A percentile compares a stretch with the other conserved stretches of the same genome.
Conservation (phyloP, 2,329 filamentous ascomycete species). For the Elsinoe perseae region DNA sequence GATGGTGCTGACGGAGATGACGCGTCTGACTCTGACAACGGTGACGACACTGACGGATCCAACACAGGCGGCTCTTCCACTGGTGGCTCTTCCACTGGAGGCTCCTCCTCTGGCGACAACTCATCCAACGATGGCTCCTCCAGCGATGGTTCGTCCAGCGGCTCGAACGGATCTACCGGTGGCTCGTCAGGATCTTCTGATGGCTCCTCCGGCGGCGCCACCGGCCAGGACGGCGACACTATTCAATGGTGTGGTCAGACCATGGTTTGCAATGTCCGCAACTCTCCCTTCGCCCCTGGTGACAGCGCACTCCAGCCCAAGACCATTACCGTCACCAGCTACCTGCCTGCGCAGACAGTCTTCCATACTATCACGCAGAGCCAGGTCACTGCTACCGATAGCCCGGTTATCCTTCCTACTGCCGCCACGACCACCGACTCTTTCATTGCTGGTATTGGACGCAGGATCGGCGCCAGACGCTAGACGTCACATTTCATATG, state of each 20-base stretch:
- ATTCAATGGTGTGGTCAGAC: slow-evolving; percentile 4
- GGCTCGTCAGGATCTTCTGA: neutral
- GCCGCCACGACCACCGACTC: neutral
- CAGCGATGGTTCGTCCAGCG: neutral
- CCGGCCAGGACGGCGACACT: slow-evolving; percentile 2
- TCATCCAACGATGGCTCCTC: neutral
- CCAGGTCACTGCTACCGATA: neutral
- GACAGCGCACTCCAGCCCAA: slow-evolving; percentile 4
- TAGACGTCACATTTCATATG: neutral
- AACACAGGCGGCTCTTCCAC: neutral
- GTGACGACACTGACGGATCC: neutral
- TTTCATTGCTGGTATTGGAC: neutral
- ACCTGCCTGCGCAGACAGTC: slow-evolving; percentile 10
- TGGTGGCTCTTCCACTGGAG: neutral
- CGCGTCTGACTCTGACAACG: neutral
- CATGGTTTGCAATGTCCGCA: slow-evolving; percentile 9
- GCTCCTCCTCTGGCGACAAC: neutral
- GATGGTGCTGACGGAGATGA: neutral
- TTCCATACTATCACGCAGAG: slow-evolving; percentile 10
- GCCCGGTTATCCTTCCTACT: neutral
- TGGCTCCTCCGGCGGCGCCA: neutral
- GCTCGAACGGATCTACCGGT: neutral
- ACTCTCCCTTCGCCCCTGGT: slow-evolving; percentile 9
- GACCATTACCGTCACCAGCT: slow-evolving; percentile 13
- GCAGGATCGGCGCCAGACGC: neutral